Evolutionary conservation across 345 rosid genomes (phyloP).

Genomic region (Citropsis articulata): DNA sequence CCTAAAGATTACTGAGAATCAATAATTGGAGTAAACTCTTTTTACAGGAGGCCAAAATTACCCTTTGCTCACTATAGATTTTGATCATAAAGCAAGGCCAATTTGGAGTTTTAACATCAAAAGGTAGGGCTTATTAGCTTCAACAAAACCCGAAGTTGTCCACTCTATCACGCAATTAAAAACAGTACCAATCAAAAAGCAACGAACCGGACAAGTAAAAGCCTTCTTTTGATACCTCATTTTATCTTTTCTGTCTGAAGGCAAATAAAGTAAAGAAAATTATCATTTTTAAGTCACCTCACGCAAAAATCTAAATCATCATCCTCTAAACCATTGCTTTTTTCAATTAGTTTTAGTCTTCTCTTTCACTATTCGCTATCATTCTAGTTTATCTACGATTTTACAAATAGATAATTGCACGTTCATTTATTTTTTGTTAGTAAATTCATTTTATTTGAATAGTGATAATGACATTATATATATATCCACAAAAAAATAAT

Average conservation of each 20-base stretch:
- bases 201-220: slow-evolving; percentile 19
- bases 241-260: slow-evolving; percentile 13
- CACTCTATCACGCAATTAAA: slow-evolving; percentile 4
- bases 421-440: too few species aligned
- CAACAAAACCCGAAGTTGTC: background rate
- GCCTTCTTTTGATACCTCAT: slow-evolving; percentile 21
- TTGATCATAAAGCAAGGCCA: slow-evolving; percentile 11
- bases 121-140: background rate
- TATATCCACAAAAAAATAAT: too few species aligned
- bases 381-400: background rate
- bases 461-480: too few species aligned
- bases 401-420: too few species aligned
- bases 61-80: background rate
- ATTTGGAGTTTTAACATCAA: background rate
- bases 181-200: background rate
- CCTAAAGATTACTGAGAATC: slow-evolving; percentile 2
- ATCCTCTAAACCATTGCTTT: background rate
- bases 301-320: slow-evolving; percentile 10
- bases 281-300: slow-evolving; percentile 10
- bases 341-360: background rate
- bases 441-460: too few species aligned
- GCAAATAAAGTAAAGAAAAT: background rate
- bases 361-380: background rate
- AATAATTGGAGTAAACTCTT: background rate
- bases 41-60: background rate